Conservation (phyloP, 768 basidiomycete genomes). For the Tylopilus vinaceipallidus region DNA sequence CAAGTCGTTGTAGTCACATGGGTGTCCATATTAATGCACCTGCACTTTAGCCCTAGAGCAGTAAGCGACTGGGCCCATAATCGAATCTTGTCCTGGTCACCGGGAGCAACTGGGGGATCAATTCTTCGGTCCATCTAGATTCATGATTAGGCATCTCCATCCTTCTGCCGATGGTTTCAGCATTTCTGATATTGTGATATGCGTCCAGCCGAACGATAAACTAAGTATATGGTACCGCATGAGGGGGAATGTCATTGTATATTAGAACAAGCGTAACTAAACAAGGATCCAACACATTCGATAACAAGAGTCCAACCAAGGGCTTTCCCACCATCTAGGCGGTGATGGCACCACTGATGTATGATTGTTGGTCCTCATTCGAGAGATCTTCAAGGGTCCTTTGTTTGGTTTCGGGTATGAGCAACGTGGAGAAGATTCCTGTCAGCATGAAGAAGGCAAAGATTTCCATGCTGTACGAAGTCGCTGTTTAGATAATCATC, state of each 20-base stretch:
- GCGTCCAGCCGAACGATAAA: not conserved
- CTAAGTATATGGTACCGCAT: not conserved
- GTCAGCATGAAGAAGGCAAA: conserved; percentile 88
- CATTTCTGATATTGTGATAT: not conserved
- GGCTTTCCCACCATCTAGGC: conserved; percentile 6
- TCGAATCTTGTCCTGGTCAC: too few species aligned
- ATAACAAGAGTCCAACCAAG: not conserved
- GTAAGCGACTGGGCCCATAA: too few species aligned
- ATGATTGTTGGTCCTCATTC: conserved; percentile 64
- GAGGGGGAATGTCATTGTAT: not conserved
- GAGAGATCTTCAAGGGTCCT: conserved; percentile 69
- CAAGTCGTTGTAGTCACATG: conserved; percentile 22
- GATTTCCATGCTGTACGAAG: conserved; percentile 56
- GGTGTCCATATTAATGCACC: not conserved
- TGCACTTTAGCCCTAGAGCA: not conserved
- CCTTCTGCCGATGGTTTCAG: too few species aligned
- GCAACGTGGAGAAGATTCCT: conserved; percentile 76
- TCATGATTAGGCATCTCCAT: not conserved
- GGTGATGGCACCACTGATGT: conserved; percentile 37
- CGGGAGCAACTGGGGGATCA: too few species aligned
- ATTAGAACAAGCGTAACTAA: conserved; percentile 6
- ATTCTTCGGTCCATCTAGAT: not conserved
- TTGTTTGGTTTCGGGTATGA: conserved; percentile 77
- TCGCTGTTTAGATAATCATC: conserved; percentile 3
- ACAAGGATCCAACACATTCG: not conserved